These are phyloP conservation scores for Prunus kanzakura DNA, from an alignment of 306 rosid genomes.

Conservation along the genomic window DNA sequence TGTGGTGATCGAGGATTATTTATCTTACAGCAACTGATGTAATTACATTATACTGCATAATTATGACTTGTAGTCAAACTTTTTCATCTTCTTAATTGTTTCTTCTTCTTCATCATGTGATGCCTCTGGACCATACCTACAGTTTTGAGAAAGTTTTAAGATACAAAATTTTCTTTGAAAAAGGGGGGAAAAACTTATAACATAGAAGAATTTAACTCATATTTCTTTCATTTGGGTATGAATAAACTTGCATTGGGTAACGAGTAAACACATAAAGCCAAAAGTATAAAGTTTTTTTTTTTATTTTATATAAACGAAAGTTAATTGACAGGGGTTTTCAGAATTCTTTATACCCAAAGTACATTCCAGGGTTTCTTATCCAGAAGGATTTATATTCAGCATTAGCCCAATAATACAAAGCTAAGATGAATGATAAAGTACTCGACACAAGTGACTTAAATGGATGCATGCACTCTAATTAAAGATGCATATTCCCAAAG, in stretches of 20 bases:
- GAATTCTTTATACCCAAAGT: not conserved
- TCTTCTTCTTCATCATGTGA: not conserved
- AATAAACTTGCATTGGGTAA: not conserved
- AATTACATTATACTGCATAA: not conserved
- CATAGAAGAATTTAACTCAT: no score
- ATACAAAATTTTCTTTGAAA: not conserved
- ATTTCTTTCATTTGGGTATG: not conserved
- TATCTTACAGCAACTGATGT: not conserved
- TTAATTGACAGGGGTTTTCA: not conserved
- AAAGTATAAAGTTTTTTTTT: no score
- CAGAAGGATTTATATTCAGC: not conserved
- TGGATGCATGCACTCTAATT: not conserved
- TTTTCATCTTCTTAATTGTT: not conserved
- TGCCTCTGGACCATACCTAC: not conserved
- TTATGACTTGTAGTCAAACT: not conserved
- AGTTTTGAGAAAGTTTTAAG: no score
- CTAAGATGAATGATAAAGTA: not conserved
- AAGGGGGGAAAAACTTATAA: not conserved
- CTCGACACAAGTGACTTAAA: not conserved
- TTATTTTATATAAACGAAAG: rapidly evolving
- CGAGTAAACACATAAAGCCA: no score
- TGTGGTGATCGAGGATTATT: not conserved
- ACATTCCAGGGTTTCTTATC: not conserved
- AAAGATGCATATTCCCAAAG: not conserved
- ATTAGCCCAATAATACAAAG: no score